A percentile compares a stretch with the other conserved stretches of the same genome.
These are phyloP conservation scores for Coniferiporia sulphurascens DNA, from an alignment of 1,284 basidiomycete genomes.

Conservation along the genomic window DNA sequence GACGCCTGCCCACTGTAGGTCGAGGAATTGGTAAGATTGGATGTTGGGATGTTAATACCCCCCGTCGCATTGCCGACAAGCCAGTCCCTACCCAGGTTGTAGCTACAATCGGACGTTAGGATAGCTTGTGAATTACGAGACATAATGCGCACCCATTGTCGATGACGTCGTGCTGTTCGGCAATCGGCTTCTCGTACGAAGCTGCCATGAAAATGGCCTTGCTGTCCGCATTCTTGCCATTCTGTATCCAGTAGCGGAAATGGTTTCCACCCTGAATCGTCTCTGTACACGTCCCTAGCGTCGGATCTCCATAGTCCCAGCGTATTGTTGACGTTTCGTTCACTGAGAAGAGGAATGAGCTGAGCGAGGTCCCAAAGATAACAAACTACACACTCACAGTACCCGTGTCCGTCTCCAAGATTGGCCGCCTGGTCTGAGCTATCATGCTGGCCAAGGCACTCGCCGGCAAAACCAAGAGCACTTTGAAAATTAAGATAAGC, in stretches of 20 bases:
- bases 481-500: conserved; percentile 26
- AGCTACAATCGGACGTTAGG: conserved; percentile 29
- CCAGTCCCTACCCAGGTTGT: conserved; percentile 67
- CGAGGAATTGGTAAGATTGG: conserved; percentile 51
- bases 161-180: conserved; percentile 50
- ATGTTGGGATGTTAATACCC: conserved; percentile 42
- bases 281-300: conserved; percentile 79
- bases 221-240: conserved; percentile 57
- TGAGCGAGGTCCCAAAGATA: background rate
- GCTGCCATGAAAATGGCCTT: conserved; percentile 82
- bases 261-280: conserved; percentile 88
- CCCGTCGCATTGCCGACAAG: conserved; percentile 76
- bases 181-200: conserved; percentile 69
- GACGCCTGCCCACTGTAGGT: conserved; percentile 55
- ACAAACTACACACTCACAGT: conserved; percentile 37
- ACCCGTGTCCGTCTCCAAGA: conserved; percentile 81
- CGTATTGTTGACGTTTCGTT: conserved; percentile 78
- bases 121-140: background rate
- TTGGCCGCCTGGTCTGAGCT: conserved; percentile 71
- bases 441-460: conserved; percentile 81
- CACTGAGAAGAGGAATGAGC: conserved; percentile 34
- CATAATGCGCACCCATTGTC: conserved; percentile 43
- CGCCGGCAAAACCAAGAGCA: conserved; percentile 63
- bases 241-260: conserved; percentile 86
- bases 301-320: conserved; percentile 74